Percentiles rank a stretch among this genome's conserved stretches.
Conservation (phyloP, 2,329 filamentous ascomycete genomes). For the Cercospora nicotianae region DNA sequence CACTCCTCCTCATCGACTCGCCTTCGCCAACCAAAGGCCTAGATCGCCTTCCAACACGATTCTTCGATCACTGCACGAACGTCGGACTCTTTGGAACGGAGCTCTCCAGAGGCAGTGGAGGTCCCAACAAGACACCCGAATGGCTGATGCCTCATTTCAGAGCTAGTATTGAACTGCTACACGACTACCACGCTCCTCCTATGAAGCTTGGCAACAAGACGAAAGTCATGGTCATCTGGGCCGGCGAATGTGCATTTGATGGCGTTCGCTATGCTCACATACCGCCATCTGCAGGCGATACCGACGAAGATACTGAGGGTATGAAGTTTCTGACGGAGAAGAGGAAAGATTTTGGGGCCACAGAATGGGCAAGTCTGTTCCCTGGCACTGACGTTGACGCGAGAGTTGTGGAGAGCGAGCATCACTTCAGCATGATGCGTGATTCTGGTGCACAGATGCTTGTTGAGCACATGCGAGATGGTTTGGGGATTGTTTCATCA, state of each 20-base stretch:
- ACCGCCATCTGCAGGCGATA: constrained; percentile 42
- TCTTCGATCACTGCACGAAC: constrained; percentile 53
- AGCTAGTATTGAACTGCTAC: constrained; percentile 51
- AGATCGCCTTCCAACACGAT: constrained; percentile 61
- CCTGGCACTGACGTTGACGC: constrained; percentile 40
- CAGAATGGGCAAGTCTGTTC: constrained; percentile 51
- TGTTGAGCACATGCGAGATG: constrained; percentile 8
- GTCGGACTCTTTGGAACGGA: constrained; percentile 51
- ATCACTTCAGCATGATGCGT: constrained; percentile 46
- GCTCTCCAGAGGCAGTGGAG: constrained; percentile 28
- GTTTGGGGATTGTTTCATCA: not conserved
- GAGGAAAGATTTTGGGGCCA: constrained; percentile 49
- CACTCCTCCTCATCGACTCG: constrained; percentile 36
- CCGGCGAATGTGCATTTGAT: constrained; percentile 50
- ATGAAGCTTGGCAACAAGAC: constrained; percentile 40
- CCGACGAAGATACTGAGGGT: constrained; percentile 45
- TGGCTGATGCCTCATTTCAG: constrained; percentile 56
- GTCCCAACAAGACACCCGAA: constrained; percentile 37
- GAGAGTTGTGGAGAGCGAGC: constrained; percentile 37
- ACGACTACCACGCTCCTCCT: constrained; percentile 44
- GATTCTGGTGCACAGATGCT: constrained; percentile 18
- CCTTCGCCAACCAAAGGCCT: constrained; percentile 42
- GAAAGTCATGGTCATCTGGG: constrained; percentile 50
- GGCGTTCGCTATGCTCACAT: constrained; percentile 36
- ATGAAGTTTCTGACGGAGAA: constrained; percentile 54